Conservation (phyloP, 2,329 filamentous ascomycete genomes). For the Pyricularia pennisetigena region DNA sequence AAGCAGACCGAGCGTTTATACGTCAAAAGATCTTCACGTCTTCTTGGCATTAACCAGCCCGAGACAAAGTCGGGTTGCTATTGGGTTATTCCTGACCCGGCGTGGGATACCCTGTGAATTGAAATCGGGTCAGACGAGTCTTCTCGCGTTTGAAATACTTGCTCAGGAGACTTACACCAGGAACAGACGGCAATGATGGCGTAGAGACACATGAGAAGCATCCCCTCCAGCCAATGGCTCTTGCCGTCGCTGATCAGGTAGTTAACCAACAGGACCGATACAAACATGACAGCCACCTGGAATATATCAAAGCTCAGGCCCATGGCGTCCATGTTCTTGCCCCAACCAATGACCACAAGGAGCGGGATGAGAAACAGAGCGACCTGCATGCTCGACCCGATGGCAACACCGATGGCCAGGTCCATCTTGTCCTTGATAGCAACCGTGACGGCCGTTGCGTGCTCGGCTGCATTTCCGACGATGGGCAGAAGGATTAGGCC, state of each 20-base stretch:
- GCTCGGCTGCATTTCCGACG: conserved; percentile 71
- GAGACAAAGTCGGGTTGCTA: neutral
- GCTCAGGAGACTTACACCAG: conserved; percentile 29
- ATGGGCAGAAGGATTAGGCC: conserved; percentile 69
- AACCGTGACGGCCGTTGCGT: conserved; percentile 71
- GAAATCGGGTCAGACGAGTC: neutral
- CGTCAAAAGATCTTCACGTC: neutral
- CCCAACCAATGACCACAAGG: conserved; percentile 66
- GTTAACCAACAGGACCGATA: conserved; percentile 75
- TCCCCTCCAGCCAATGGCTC: conserved; percentile 74
- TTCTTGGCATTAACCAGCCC: neutral
- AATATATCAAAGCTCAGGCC: conserved; percentile 81
- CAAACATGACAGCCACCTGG: conserved; percentile 77
- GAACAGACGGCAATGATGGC: conserved; percentile 64
- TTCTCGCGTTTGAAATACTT: neutral
- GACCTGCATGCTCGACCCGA: conserved; percentile 70
- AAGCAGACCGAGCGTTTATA: neutral
- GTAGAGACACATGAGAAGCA: conserved; percentile 66
- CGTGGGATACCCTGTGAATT: neutral
- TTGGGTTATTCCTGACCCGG: neutral
- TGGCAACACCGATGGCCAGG: conserved; percentile 68
- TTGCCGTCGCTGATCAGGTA: conserved; percentile 77
- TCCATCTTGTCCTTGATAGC: conserved; percentile 83
- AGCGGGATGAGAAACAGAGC: conserved; percentile 70
- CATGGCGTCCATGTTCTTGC: conserved; percentile 62